phyloP scores from a whole-genome alignment of 2,329 filamentous ascomycete species.

The Aspergillus flavus region DNA sequence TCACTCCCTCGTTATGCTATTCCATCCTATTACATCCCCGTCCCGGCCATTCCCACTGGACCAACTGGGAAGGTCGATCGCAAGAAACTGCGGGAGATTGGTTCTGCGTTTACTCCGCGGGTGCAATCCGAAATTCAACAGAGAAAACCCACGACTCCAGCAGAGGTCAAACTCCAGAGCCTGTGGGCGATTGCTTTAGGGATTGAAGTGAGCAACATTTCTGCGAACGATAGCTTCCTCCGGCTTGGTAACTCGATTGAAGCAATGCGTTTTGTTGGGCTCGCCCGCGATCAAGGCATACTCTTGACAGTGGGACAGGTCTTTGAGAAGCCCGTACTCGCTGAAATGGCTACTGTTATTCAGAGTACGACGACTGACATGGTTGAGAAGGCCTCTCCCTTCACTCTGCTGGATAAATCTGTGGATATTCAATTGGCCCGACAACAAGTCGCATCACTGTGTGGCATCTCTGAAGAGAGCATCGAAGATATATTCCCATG shows the following conservation, averaged over 20 bases:
- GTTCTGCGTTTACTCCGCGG: not conserved
- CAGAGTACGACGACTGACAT: not conserved
- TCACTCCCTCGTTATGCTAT: not conserved
- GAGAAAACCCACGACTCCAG: not conserved
- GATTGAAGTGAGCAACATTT: not conserved
- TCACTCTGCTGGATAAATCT: not conserved
- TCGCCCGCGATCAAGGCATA: not conserved
- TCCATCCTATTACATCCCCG: not conserved
- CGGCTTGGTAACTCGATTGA: constrained; percentile 3
- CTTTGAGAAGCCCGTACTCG: not conserved
- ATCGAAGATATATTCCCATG: constrained; percentile 12
- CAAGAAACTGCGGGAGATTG: not conserved
- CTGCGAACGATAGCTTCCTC: constrained; percentile 2
- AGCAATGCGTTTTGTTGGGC: not conserved
- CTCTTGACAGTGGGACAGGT: not conserved
- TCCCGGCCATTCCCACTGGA: not conserved
- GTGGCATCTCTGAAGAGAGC: not conserved
- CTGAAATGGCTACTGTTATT: not conserved
- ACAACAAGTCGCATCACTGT: not conserved
- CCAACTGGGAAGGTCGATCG: not conserved
- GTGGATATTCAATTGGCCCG: not conserved
- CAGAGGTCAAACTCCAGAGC: not conserved
- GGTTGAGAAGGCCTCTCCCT: not conserved
- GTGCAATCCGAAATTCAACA: not conserved
- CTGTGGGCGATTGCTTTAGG: not conserved